Evolutionary conservation across 2,329 filamentous ascomycete species (phyloP).

Genomic region (Ophiostoma quercus): DNA sequence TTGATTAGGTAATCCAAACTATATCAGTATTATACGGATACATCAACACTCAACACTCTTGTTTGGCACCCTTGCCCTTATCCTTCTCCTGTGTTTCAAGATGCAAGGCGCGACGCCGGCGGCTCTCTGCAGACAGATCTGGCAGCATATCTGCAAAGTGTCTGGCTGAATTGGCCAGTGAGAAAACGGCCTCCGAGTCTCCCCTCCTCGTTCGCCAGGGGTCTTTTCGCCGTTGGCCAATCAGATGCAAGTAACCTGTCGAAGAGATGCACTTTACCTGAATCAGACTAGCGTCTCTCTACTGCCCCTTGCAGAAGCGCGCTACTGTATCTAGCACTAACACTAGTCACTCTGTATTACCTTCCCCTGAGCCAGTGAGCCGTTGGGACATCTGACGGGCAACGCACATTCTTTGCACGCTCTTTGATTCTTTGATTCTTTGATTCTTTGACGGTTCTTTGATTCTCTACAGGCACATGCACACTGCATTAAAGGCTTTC

Average conservation of each 20-base stretch:
- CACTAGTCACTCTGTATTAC: background rate
- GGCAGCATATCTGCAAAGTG: background rate
- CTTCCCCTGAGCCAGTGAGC: constrained; percentile 5
- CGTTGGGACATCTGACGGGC: background rate
- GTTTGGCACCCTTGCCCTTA: background rate
- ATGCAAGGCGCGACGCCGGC: constrained; percentile 23
- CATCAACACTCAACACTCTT: background rate
- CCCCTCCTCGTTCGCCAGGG: background rate
- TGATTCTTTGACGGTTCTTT: background rate
- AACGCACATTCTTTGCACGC: background rate
- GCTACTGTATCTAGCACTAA: constrained; percentile 12
- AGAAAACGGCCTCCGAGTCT: background rate
- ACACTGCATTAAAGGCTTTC: background rate
- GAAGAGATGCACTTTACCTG: background rate
- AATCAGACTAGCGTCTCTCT: background rate
- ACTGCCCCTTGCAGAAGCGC: constrained; percentile 13
- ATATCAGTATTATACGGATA: background rate
- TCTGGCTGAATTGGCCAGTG: background rate
- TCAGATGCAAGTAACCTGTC: background rate
- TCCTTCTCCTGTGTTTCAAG: constrained; percentile 18
- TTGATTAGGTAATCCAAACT: background rate
- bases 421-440: background rate
- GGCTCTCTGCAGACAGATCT: background rate
- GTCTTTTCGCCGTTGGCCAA: background rate
- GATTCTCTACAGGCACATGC: background rate